Evolutionary conservation across 2,329 filamentous ascomycete species (phyloP).

Genomic region (Phialocephala sp.): DNA sequence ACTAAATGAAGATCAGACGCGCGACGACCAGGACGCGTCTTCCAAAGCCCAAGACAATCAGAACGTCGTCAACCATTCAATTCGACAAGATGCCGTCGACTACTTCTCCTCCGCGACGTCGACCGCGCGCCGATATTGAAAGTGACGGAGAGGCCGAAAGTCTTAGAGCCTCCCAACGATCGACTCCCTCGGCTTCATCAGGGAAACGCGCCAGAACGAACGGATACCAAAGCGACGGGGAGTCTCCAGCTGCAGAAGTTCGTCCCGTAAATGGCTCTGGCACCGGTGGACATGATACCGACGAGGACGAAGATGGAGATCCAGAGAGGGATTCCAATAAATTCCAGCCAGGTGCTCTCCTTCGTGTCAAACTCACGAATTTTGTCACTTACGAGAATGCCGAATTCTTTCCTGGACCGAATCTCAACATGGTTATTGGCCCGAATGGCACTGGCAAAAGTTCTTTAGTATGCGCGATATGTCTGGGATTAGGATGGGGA

Average conservation of each 20-base stretch:
- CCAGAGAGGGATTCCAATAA: slow-evolving; percentile 11
- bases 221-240: slow-evolving; percentile 24
- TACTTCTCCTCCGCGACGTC: slow-evolving; percentile 21
- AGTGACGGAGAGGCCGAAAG: slow-evolving; percentile 36
- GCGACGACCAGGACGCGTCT: neutral
- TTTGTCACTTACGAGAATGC: slow-evolving; percentile 96
- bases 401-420: slow-evolving; percentile 89
- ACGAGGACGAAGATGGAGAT: slow-evolving; percentile 17
- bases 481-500: slow-evolving; percentile 85
- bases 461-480: slow-evolving; percentile 95
- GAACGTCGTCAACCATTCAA: neutral
- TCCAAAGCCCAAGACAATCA: neutral
- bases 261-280: neutral
- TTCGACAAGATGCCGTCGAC: slow-evolving; percentile 9
- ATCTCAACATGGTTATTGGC: slow-evolving; percentile 97
- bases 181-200: slow-evolving; percentile 28
- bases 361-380: slow-evolving; percentile 82
- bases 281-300: neutral
- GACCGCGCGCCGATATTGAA: slow-evolving; percentile 35
- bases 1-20: neutral
- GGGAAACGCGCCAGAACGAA: slow-evolving; percentile 38
- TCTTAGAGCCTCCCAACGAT: slow-evolving; percentile 28
- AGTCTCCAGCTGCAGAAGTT: slow-evolving; percentile 20
- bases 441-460: slow-evolving; percentile 99
- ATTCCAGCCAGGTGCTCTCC: slow-evolving; percentile 70